These are phyloP conservation scores for Cryptosporidium ubiquitum DNA, from an alignment of 169 alveolate species.

Conservation along the genomic window DNA sequence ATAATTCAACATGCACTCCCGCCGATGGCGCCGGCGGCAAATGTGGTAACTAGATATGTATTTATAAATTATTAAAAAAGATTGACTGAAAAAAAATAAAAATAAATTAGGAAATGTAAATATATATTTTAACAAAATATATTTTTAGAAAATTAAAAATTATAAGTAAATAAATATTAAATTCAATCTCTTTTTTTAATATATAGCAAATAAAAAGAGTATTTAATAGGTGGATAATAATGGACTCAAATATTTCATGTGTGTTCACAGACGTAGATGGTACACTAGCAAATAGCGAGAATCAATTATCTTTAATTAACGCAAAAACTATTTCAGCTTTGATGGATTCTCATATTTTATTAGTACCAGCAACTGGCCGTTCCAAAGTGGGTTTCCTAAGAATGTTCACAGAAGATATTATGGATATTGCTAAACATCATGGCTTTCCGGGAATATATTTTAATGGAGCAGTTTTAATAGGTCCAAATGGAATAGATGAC, in stretches of 20 bases:
- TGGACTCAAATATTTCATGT: slow-evolving; percentile 38
- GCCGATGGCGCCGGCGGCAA: slow-evolving; percentile 22
- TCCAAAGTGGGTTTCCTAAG: slow-evolving; percentile 57
- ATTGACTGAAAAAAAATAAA: neutral
- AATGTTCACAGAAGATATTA: slow-evolving; percentile 57
- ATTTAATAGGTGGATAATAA: neutral
- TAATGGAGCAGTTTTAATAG: slow-evolving; percentile 65
- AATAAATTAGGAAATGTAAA: neutral
- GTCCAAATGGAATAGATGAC: slow-evolving; percentile 68
- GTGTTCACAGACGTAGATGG: slow-evolving; percentile 73
- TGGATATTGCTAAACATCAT: slow-evolving; percentile 66
- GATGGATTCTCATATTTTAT: slow-evolving; percentile 42
- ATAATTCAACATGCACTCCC: slow-evolving; percentile 20
- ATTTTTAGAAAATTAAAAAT: neutral
- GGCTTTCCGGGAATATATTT: slow-evolving; percentile 70
- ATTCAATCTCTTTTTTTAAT: neutral
- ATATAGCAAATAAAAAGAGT: too few relatives aligned
- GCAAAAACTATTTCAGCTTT: slow-evolving; percentile 50
- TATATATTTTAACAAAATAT: neutral
- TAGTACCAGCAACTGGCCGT: slow-evolving; percentile 72
- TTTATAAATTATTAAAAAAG: neutral
- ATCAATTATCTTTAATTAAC: slow-evolving; percentile 39
- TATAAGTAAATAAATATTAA: neutral
- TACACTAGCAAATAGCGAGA: slow-evolving; percentile 44
- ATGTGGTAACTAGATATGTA: neutral